These are phyloP conservation scores for Diaporthe nobilis DNA, from an alignment of 2,329 filamentous ascomycete species.

Conservation along the genomic window DNA sequence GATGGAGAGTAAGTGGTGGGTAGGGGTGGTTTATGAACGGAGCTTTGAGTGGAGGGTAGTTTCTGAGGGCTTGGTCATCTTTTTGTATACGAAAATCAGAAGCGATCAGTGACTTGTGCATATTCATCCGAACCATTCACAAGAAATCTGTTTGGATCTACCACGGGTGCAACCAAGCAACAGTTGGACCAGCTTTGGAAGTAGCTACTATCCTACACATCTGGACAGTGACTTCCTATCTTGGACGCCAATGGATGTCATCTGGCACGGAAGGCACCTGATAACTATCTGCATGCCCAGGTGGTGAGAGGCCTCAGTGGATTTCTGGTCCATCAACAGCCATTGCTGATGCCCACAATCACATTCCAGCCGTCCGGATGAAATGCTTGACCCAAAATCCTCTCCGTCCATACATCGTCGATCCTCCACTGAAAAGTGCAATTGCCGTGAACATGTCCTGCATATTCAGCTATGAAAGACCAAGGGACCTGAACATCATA, in stretches of 20 bases:
- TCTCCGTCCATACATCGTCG: not conserved
- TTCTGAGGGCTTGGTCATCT: not conserved
- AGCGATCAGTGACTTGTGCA: not conserved
- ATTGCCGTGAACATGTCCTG: not conserved
- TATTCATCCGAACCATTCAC: not conserved
- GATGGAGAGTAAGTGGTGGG: not conserved
- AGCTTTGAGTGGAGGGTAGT: not conserved
- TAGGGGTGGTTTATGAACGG: not conserved
- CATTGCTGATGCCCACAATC: not conserved
- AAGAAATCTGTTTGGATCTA: not conserved
- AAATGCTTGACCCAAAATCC: not conserved
- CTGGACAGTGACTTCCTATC: not conserved
- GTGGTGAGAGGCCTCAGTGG: not conserved
- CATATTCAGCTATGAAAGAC: constrained; percentile 4
- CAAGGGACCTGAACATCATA: not conserved
- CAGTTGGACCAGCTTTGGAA: not conserved
- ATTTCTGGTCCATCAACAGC: not conserved
- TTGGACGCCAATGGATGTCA: not conserved
- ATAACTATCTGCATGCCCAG: not conserved
- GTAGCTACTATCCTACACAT: not conserved
- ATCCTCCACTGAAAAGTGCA: not conserved
- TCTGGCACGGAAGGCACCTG: not conserved
- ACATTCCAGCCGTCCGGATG: not conserved
- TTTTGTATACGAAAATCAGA: not conserved
- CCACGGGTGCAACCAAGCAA: no score